These are phyloP conservation scores for Falciphora oryzae DNA, from an alignment of 2,329 filamentous ascomycete genomes.

Conservation along the genomic window DNA sequence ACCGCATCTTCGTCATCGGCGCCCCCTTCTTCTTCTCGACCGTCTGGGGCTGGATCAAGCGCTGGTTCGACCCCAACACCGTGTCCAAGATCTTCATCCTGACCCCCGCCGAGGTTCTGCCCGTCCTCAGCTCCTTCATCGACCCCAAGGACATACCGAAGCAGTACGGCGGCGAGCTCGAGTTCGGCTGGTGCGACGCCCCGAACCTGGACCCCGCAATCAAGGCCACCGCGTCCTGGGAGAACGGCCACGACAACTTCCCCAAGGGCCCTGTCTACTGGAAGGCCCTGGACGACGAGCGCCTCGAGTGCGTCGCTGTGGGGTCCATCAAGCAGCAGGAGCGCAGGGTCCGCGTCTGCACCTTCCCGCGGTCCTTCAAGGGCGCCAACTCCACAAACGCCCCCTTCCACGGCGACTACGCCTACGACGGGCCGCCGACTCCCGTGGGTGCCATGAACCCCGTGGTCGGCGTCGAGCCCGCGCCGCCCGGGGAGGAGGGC, in stretches of 20 bases:
- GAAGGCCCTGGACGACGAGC: conserved; percentile 40
- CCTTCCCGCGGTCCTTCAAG: conserved; percentile 37
- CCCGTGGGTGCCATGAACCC: conserved; percentile 13
- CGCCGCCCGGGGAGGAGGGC: not conserved
- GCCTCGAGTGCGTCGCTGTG: conserved; percentile 47
- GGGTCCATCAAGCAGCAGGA: conserved; percentile 41
- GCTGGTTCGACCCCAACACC: conserved; percentile 91
- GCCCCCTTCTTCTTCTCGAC: conserved; percentile 88
- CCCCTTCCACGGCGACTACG: conserved; percentile 10
- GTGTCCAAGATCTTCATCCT: conserved; percentile 96
- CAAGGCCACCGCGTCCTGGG: conserved; percentile 44
- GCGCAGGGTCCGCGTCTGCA: conserved; percentile 44
- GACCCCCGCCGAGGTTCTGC: conserved; percentile 62
- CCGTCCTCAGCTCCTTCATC: conserved; percentile 76
- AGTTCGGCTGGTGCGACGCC: conserved; percentile 73
- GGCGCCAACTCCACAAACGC: conserved; percentile 16
- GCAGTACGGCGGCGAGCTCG: conserved; percentile 80
- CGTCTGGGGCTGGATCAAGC: conserved; percentile 92
- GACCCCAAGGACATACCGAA: conserved; percentile 79
- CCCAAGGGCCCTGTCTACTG: conserved; percentile 53
- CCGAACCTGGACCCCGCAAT: conserved; percentile 64
- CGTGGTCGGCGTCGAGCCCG: conserved; percentile 12
- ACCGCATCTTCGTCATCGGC: conserved; percentile 72
- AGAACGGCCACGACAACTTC: conserved; percentile 46
- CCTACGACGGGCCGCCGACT: conserved; percentile 2